A percentile compares a stretch with the other conserved stretches of the same genome.
Evolutionary conservation across 2,329 filamentous ascomycete genomes (phyloP).

Genomic region (Colletotrichum zoysiae): DNA sequence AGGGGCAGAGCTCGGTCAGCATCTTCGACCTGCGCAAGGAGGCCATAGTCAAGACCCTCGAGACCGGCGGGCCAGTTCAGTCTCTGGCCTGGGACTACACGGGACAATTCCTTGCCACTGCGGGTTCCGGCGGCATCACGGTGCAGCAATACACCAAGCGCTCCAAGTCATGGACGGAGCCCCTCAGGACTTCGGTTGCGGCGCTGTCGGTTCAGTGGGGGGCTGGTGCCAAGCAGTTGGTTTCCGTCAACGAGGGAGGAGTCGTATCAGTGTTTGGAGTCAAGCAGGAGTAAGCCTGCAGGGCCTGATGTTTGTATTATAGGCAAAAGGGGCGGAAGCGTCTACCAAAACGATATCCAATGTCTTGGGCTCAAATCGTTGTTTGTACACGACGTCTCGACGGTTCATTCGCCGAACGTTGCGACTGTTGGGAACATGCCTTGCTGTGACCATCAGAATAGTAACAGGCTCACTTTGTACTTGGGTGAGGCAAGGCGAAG

Average conservation of each 20-base stretch:
- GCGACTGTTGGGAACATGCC: not conserved
- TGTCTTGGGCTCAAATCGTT: constrained; percentile 18
- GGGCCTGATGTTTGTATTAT: constrained; percentile 29
- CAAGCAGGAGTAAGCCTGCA: constrained; percentile 55
- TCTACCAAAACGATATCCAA: constrained; percentile 40
- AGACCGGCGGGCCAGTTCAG: constrained; percentile 83
- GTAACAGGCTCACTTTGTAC: not conserved
- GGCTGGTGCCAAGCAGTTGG: constrained; percentile 76
- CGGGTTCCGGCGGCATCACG: constrained; percentile 82
- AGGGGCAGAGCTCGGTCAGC: constrained; percentile 82
- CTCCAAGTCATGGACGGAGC: constrained; percentile 90
- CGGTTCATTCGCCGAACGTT: not conserved
- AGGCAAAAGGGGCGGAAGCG: constrained; percentile 23
- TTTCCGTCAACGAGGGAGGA: constrained; percentile 81
- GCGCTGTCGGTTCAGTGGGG: constrained; percentile 85
- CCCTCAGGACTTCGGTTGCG: constrained; percentile 80
- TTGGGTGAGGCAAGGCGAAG: not conserved
- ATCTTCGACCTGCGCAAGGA: constrained; percentile 96
- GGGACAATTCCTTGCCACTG: constrained; percentile 89
- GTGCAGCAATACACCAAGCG: constrained; percentile 92
- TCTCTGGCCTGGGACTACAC: constrained; percentile 93
- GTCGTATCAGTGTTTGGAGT: constrained; percentile 77
- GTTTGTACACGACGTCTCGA: not conserved
- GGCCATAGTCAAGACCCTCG: constrained; percentile 84
- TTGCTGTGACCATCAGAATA: not conserved